Percentiles rank a stretch among this genome's conserved stretches.
These are phyloP conservation scores for Aspergillus sp. DNA, from an alignment of 2,329 filamentous ascomycete species.

Conservation along the genomic window DNA sequence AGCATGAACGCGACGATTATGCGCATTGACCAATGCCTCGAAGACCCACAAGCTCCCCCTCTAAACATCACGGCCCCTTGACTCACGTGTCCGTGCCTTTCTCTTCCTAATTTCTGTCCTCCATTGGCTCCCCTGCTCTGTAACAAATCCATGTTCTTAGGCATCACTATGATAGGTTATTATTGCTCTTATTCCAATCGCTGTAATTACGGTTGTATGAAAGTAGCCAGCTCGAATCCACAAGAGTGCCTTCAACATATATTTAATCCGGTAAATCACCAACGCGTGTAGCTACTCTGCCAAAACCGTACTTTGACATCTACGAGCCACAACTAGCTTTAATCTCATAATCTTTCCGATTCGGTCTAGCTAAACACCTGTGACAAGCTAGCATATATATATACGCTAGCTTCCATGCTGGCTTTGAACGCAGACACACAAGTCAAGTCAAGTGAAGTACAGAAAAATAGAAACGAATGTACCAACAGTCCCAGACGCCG, in stretches of 20 bases:
- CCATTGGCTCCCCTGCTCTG: background rate
- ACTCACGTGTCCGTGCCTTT: background rate
- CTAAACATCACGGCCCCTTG: conserved; percentile 9
- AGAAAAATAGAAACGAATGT: background rate
- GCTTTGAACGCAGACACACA: background rate
- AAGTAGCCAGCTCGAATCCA: no score
- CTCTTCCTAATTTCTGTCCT: background rate
- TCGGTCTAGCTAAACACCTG: background rate
- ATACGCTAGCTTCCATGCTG: background rate
- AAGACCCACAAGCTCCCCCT: conserved; percentile 51
- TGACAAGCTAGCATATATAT: background rate
- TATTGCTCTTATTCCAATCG: background rate
- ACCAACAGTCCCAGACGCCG: conserved; percentile 2
- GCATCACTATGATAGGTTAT: background rate
- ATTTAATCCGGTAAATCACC: no score
- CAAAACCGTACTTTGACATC: accelerated
- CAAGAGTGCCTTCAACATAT: no score
- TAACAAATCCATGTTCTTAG: background rate
- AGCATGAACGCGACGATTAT: conserved; percentile 64
- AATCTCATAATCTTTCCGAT: background rate
- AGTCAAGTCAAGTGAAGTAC: background rate
- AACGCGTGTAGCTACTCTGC: no score
- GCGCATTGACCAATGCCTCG: conserved; percentile 68
- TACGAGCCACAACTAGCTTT: no score
- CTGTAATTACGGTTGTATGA: no score